Conservation (phyloP, 2,329 filamentous ascomycete genomes). For the Fusarium sp. region DNA sequence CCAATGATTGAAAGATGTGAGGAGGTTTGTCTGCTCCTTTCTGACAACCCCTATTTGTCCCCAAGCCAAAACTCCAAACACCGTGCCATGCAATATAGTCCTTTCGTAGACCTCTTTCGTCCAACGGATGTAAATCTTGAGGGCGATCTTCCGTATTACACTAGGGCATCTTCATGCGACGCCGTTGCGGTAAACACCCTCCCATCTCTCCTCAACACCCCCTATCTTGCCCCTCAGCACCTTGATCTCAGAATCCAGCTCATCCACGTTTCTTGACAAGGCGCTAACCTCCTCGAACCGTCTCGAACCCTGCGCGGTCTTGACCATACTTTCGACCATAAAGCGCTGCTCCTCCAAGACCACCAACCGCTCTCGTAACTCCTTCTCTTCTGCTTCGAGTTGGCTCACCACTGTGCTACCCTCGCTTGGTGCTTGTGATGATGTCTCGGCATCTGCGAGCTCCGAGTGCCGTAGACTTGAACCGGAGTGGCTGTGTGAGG, state of each 20-base stretch:
- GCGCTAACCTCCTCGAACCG: constrained; percentile 89
- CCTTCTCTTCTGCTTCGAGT: constrained; percentile 85
- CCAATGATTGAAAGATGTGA: background rate
- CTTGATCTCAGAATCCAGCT: constrained; percentile 82
- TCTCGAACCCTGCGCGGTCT: constrained; percentile 76
- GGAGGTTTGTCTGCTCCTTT: constrained; percentile 16
- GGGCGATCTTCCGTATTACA: background rate
- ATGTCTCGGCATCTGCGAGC: constrained; percentile 59
- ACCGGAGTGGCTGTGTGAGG: constrained; percentile 50
- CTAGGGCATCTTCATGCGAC: constrained; percentile 18
- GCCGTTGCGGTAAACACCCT: constrained; percentile 60
- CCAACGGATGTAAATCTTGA: background rate
- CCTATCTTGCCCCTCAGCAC: constrained; percentile 71
- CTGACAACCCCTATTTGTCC: constrained; percentile 6
- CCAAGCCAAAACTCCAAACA: constrained; percentile 45
- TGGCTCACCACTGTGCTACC: constrained; percentile 64
- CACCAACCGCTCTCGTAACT: constrained; percentile 80
- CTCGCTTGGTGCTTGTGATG: constrained; percentile 58
- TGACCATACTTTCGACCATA: constrained; percentile 87
- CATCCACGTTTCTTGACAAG: constrained; percentile 81
- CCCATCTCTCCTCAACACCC: constrained; percentile 71
- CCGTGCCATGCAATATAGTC: constrained; percentile 44
- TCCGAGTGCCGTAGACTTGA: constrained; percentile 60
- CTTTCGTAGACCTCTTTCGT: background rate
- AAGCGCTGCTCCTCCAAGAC: constrained; percentile 93